phyloP scores from a whole-genome alignment of 192 early-diverging fungal species.

The Mortierella hygrophila region DNA sequence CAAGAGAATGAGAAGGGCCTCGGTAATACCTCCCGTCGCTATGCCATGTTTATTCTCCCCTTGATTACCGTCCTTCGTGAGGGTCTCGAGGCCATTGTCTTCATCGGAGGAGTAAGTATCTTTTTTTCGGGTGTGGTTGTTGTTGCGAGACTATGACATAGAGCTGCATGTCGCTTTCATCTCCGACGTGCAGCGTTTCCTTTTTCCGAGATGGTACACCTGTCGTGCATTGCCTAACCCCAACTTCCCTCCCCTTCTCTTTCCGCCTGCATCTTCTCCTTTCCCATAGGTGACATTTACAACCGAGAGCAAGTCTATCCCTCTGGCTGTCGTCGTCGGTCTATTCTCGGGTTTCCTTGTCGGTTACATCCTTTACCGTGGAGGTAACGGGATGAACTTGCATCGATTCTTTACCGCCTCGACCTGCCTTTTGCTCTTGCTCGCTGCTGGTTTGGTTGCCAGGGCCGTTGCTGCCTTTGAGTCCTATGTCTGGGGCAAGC shows the following conservation, averaged over 20 bases:
- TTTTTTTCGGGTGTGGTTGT: conserved; percentile 5
- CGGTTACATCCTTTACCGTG: conserved; percentile 81
- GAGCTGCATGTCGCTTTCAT: not conserved
- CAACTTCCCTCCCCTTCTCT: not conserved
- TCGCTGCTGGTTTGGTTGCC: conserved; percentile 85
- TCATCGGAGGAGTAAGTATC: conserved; percentile 83
- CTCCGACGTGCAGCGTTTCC: not conserved
- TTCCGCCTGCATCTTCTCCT: not conserved
- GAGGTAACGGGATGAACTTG: conserved; percentile 76
- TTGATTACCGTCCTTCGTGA: conserved; percentile 88
- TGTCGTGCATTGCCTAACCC: not conserved
- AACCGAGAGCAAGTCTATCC: conserved; percentile 77
- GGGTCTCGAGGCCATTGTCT: conserved; percentile 88
- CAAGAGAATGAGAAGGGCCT: conserved; percentile 44
- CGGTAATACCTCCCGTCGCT: conserved; percentile 53
- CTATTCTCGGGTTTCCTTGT: conserved; percentile 73
- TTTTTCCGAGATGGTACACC: not conserved
- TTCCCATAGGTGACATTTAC: conserved; percentile 67
- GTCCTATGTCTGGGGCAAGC: conserved; percentile 26
- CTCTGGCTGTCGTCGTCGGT: conserved; percentile 83
- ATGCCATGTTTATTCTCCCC: conserved; percentile 84
- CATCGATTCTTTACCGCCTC: conserved; percentile 83
- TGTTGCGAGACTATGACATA: not conserved
- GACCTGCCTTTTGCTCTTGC: conserved; percentile 79
- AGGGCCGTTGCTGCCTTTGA: conserved; percentile 70